Base-by-base conservation (phyloP, 208 protist genomes). In the Strigomonas oncopelti region DNA sequence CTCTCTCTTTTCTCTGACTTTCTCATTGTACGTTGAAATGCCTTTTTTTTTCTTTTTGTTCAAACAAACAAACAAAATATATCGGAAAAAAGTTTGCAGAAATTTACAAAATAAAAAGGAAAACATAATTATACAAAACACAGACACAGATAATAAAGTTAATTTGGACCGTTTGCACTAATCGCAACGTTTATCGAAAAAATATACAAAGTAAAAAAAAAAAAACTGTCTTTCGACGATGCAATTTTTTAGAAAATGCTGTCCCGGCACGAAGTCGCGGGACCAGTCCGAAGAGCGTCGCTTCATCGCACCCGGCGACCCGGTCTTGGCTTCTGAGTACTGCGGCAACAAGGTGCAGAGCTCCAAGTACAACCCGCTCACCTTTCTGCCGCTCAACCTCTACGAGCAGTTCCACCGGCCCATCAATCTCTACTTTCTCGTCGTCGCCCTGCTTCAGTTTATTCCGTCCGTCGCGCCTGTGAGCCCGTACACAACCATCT, bases 361-460 rank as follows among this genome's bases (percentile, higher is more conserved):
- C 61, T 82, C 90, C n/a, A 98, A 97, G 80, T 99, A 98, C 76
- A 98, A 86, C 48, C 27, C 96, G 20, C 55, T 97, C 16, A 98
- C 86, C 28, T 99, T 99, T 71, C 60, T 99, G 1, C 94, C 94
- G 22, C 75, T 96, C 31, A 98, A 98, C 58, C 74, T 99, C 5
- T 98, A 83, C 58, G 95, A 97, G 61, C 98, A 99, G 81, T 98
- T 99, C 56, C 72, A 84, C n/a, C 80, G 92, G 4, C 82, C 93
- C 45, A 95, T 97, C 73, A 99, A 98, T 69, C 56, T 95, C 24
- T 99, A 99, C 62, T 99, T 99, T 74, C 73, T 99, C 8, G 53
- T 97, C 4, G 82, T 98, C 0, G 83, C 84, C 20, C 72, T 83
- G 32, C 65, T 98, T 32, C 93, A 98, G 82, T 86, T 94, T 36